phyloP scores from a whole-genome alignment of 345 rosid genomes.

The Euphorbia lathyris region DNA sequence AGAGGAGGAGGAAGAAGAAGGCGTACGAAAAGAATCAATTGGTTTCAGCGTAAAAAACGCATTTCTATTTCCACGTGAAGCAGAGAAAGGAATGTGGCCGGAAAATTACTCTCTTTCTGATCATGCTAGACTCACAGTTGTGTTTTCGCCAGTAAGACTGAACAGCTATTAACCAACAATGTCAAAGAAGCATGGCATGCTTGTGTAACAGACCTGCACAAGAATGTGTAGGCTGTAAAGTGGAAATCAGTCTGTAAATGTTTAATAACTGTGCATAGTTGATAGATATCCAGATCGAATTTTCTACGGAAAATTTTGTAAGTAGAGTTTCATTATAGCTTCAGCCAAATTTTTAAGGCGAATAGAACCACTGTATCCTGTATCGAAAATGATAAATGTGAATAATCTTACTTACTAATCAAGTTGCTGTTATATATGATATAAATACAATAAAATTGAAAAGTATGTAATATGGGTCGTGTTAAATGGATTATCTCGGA shows the following conservation, averaged over 20 bases:
- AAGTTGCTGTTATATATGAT: too few species aligned
- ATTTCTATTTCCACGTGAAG: conserved; percentile 71
- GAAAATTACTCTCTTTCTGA: conserved; percentile 73
- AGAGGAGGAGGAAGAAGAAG: conserved; percentile 2
- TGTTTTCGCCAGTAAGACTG: conserved; percentile 66
- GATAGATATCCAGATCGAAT: neutral
- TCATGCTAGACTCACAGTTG: conserved; percentile 72
- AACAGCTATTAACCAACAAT: conserved; percentile 31
- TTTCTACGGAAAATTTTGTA: neutral
- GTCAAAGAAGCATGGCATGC: neutral
- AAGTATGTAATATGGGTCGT: too few species aligned
- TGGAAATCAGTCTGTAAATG: neutral
- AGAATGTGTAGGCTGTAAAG: neutral
- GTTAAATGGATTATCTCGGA: neutral
- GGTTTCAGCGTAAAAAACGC: conserved; percentile 74
- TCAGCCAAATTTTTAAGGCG: conserved; percentile 9
- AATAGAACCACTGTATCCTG: neutral
- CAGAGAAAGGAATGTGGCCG: conserved; percentile 72
- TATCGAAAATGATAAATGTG: neutral
- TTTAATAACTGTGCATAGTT: neutral
- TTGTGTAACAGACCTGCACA: neutral
- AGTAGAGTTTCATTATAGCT: neutral
- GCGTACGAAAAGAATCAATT: conserved; percentile 27
- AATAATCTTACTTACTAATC: too few species aligned
- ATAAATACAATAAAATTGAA: too few species aligned